These are phyloP conservation scores for Nitzschia sp. DNA, from an alignment of 108 stramenopile genomes.

Conservation along the genomic window DNA sequence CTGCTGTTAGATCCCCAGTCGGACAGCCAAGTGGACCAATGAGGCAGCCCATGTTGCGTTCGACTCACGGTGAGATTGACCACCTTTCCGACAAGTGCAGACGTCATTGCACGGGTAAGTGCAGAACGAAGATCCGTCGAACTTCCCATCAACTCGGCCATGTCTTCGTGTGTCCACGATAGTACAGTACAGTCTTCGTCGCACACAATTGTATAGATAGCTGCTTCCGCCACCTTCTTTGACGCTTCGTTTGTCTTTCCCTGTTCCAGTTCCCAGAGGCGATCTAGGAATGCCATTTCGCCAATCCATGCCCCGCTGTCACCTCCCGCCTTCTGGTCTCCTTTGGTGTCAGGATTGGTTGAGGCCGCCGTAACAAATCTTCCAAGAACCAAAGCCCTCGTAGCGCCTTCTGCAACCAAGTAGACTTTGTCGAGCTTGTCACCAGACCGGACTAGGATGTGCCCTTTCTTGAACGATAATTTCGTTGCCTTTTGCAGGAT, in stretches of 20 bases:
- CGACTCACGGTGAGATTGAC: conserved; percentile 74
- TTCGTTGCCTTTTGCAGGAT: conserved; percentile 38
- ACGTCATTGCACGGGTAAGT: conserved; percentile 81
- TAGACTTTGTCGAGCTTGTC: conserved; percentile 53
- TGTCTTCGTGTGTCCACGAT: conserved; percentile 73
- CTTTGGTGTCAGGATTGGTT: conserved; percentile 19
- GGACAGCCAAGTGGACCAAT: conserved; percentile 51
- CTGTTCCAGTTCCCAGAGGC: conserved; percentile 49
- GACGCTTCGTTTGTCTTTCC: conserved; percentile 6
- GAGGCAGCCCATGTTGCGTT: conserved; percentile 11
- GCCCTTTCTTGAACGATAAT: conserved; percentile 38
- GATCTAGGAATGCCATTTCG: conserved; percentile 80
- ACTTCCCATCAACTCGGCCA: conserved; percentile 68
- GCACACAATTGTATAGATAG: conserved; percentile 66
- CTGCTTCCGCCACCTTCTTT: not conserved
- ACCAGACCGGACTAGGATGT: conserved; percentile 52
- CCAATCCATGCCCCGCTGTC: conserved; percentile 86
- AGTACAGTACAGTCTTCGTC: conserved; percentile 62
- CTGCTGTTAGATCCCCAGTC: conserved; percentile 39
- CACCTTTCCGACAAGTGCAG: conserved; percentile 83
- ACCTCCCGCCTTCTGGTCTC: conserved; percentile 57
- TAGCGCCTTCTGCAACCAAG: conserved; percentile 64
- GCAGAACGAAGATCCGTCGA: conserved; percentile 68
- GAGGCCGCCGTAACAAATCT: conserved; percentile 68
- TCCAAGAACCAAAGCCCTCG: conserved; percentile 58